phyloP scores from a whole-genome alignment of 225 moss, liverwort and hornwort genomes.

The Pleurozium schreberi region DNA sequence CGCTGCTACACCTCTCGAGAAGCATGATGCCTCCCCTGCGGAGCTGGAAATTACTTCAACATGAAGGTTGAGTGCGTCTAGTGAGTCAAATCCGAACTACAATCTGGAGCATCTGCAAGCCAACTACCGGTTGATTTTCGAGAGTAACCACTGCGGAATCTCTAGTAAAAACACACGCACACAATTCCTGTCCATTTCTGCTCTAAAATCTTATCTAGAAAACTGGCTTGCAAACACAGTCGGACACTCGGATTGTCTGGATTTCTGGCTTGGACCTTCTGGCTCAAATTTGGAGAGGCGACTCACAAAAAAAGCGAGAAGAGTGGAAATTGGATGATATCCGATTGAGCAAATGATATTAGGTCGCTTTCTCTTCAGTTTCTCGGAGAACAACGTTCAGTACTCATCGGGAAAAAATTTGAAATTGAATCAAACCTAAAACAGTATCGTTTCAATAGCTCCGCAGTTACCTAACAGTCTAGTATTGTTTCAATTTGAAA shows the following conservation, averaged over 20 bases:
- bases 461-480: too few species aligned
- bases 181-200: neutral
- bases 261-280: neutral
- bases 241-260: neutral
- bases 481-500: too few species aligned
- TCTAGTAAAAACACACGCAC: neutral
- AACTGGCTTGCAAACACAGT: neutral
- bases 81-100: neutral
- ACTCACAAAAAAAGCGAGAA: neutral
- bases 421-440: too few species aligned
- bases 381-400: neutral
- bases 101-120: neutral
- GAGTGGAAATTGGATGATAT: neutral
- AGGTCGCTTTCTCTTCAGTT: neutral
- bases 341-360: neutral
- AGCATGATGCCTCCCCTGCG: constrained; percentile 5
- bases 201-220: neutral
- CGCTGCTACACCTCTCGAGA: constrained; percentile 2
- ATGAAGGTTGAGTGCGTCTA: neutral
- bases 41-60: neutral
- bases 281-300: neutral
- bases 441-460: too few species aligned
- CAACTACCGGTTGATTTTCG: neutral
- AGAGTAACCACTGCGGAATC: neutral
- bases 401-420: too few species aligned